Conservation (phyloP, 768 basidiomycete genomes). For the Kwoniella pini region DNA sequence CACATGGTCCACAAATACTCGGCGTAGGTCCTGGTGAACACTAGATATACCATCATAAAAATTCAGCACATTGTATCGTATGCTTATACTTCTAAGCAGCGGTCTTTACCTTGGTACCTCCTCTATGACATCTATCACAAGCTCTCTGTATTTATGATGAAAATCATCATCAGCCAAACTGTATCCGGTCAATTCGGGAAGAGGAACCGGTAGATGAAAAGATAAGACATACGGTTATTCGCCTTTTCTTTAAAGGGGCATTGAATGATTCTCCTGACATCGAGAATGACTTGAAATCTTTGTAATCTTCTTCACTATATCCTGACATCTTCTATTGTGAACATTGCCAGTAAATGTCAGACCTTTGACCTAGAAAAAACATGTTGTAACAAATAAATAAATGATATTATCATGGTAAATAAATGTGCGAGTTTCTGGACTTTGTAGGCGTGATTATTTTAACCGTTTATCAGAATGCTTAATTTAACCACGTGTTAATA, state of each 20-base stretch:
- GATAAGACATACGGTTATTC: constrained; percentile 24
- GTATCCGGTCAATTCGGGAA: too few species aligned
- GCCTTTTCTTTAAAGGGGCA: constrained; percentile 25
- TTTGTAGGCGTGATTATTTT: background rate
- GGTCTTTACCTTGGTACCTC: constrained; percentile 34
- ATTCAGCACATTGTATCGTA: background rate
- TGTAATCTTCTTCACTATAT: too few species aligned
- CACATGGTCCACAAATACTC: constrained; percentile 29
- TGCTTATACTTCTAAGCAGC: background rate
- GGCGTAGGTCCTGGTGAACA: constrained; percentile 26
- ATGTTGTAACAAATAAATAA: too few species aligned
- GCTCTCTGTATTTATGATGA: constrained; percentile 23
- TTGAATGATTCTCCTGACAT: background rate
- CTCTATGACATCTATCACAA: constrained; percentile 42
- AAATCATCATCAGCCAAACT: too few species aligned
- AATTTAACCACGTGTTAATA: too few species aligned
- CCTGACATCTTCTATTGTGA: too few species aligned
- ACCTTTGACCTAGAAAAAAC: too few species aligned
- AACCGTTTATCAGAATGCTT: background rate
- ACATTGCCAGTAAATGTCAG: too few species aligned
- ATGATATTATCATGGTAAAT: too few species aligned
- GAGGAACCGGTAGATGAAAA: background rate
- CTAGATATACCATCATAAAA: constrained; percentile 8
- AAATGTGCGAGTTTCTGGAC: too few species aligned
- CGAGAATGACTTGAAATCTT: background rate